phyloP scores from a whole-genome alignment of 2,329 filamentous ascomycete species.

The Calcarisporium arbuscula region DNA sequence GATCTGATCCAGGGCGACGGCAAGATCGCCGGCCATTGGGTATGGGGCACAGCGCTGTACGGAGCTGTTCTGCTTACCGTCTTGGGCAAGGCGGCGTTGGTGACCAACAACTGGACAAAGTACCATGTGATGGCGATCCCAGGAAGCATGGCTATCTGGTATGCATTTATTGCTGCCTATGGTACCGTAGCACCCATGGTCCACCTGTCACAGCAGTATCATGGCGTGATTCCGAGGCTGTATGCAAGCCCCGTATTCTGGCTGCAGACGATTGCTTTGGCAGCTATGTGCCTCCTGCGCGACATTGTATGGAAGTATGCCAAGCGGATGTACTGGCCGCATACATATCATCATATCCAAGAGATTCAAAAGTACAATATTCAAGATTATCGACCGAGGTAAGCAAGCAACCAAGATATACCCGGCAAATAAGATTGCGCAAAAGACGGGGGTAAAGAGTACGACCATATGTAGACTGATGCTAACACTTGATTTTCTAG shows the following conservation, averaged over 20 bases:
- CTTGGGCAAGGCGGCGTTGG: conserved; percentile 86
- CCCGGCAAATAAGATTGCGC: neutral
- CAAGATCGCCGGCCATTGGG: conserved; percentile 85
- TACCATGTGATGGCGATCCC: conserved; percentile 95
- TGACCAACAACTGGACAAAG: conserved; percentile 98
- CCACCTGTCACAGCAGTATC: conserved; percentile 75
- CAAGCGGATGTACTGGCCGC: conserved; percentile 94
- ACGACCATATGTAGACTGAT: neutral
- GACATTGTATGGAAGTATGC: conserved; percentile 97
- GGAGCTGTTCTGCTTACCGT: conserved; percentile 90
- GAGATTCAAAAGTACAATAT: conserved; percentile 99
- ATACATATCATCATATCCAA: conserved; percentile 96
- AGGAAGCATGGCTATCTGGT: conserved; percentile 86
- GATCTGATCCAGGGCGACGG: conserved; percentile 77
- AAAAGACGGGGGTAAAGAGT: neutral
- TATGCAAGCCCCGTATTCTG: conserved; percentile 84
- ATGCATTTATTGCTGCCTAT: conserved; percentile 83
- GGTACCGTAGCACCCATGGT: conserved; percentile 78
- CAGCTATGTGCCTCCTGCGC: conserved; percentile 73
- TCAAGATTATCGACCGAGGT: conserved; percentile 95
- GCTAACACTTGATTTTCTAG: conserved; percentile 33
- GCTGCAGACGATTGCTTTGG: conserved; percentile 77
- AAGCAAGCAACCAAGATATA: conserved; percentile 27
- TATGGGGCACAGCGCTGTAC: conserved; percentile 95
- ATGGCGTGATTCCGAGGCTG: conserved; percentile 73